Conservation (phyloP, 305 asterid species). For the Fraxinus xanthoxyloides region DNA sequence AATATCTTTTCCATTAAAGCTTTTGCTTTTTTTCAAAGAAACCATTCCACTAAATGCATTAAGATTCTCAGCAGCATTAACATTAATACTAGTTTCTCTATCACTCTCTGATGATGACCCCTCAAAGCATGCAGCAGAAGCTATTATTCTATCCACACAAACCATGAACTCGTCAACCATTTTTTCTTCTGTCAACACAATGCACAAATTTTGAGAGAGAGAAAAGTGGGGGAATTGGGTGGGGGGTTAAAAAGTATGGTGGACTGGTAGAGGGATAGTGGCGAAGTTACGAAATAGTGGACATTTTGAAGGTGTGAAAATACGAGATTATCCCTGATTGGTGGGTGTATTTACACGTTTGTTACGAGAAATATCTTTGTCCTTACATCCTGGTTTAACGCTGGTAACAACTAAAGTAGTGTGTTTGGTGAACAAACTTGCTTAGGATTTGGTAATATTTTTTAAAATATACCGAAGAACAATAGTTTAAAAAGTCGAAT, state of each 20-base stretch:
- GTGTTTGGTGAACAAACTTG: not conserved
- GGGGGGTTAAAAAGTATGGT: conserved; percentile 18
- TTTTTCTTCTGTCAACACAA: conserved; percentile 16
- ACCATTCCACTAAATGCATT: conserved; percentile 12
- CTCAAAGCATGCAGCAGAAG: conserved; percentile 39
- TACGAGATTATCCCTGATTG: conserved; percentile 30
- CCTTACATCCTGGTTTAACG: not conserved
- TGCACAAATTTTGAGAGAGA: not conserved
- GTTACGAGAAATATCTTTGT: conserved; percentile 27
- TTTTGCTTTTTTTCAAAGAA: not conserved
- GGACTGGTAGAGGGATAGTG: conserved; percentile 30
- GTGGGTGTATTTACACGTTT: conserved; percentile 19
- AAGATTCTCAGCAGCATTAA: not conserved
- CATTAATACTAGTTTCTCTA: not conserved
- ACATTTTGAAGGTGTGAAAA: conserved; percentile 2
- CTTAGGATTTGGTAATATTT: not conserved
- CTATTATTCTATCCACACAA: conserved; percentile 59
- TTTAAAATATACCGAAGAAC: no score
- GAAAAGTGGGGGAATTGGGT: conserved; percentile 13
- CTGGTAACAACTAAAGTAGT: not conserved
- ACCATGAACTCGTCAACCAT: conserved; percentile 85
- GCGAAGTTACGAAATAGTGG: conserved; percentile 43
- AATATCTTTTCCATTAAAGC: not conserved
- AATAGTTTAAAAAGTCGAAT: not conserved
- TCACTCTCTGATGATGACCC: conserved; percentile 23